Evolutionary conservation across 2,329 filamentous ascomycete species (phyloP).

Genomic region (Pseudovirgaria hyperparasitica): DNA sequence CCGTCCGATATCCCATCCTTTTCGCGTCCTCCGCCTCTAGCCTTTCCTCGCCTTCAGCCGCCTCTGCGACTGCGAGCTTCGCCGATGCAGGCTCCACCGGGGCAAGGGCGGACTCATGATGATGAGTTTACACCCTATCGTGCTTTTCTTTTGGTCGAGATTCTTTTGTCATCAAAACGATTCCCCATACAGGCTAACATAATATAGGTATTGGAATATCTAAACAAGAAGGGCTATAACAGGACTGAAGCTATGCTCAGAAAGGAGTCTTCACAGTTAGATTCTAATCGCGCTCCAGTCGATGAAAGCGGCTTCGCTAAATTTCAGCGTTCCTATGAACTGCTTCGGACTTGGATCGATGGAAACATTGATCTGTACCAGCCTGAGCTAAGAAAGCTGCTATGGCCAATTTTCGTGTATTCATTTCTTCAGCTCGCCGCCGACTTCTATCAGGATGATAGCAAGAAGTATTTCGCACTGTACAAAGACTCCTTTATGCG

Average conservation of each 20-base stretch:
- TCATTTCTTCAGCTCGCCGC: slow-evolving; percentile 71
- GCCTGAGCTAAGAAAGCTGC: slow-evolving; percentile 74
- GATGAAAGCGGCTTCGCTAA: slow-evolving; percentile 63
- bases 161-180: background rate
- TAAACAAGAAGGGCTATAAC: slow-evolving; percentile 89
- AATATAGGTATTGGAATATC: slow-evolving; percentile 73
- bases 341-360: slow-evolving; percentile 74
- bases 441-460: slow-evolving; percentile 59
- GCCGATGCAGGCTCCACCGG: too few relatives aligned
- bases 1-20: background rate
- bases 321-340: slow-evolving; percentile 60
- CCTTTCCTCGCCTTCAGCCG: too few relatives aligned
- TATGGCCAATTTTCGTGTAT: slow-evolving; percentile 93
- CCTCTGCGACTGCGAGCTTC: too few relatives aligned
- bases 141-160: too few relatives aligned
- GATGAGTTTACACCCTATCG: too few relatives aligned
- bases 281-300: slow-evolving; percentile 65
- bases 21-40: too few relatives aligned
- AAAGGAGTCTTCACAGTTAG: slow-evolving; percentile 75
- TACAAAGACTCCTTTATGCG: slow-evolving; percentile 60
- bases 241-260: slow-evolving; percentile 86
- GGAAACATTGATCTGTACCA: slow-evolving; percentile 85
- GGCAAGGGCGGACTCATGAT: too few relatives aligned
- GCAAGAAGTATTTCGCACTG: slow-evolving; percentile 57
- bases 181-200: background rate